Percentiles rank a stretch among this genome's conserved stretches.
phyloP scores from a whole-genome alignment of 768 basidiomycete genomes.

The Kwoniella sp. region DNA sequence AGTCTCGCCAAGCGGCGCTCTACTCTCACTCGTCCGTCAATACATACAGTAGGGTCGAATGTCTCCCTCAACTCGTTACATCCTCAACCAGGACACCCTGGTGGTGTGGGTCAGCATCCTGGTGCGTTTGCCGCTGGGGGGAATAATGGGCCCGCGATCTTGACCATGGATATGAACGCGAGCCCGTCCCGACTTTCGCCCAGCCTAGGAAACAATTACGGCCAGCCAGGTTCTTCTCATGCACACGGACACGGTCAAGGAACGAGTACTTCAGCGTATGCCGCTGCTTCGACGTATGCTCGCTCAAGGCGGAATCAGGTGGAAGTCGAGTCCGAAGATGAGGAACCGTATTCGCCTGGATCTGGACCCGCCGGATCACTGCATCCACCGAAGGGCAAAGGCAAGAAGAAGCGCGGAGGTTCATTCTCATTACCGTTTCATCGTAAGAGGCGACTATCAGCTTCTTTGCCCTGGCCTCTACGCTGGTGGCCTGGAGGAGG shows the following conservation, averaged over 20 bases:
- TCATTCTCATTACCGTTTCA: slow-evolving; percentile 45
- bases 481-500: slow-evolving; percentile 23
- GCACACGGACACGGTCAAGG: neutral
- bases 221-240: slow-evolving; percentile 11
- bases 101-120: neutral
- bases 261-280: slow-evolving; percentile 8
- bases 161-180: slow-evolving; percentile 9
- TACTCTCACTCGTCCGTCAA: slow-evolving; percentile 19
- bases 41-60: slow-evolving; percentile 37
- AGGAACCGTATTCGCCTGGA: slow-evolving; percentile 12
- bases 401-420: slow-evolving; percentile 29
- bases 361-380: neutral
- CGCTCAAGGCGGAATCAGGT: slow-evolving; percentile 32
- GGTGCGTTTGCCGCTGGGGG: neutral
- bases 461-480: slow-evolving; percentile 14
- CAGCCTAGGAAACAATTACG: neutral
- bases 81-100: neutral
- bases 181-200: slow-evolving; percentile 9
- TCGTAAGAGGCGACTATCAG: slow-evolving; percentile 24
- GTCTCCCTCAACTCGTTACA: slow-evolving; percentile 26
- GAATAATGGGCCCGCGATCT: neutral
- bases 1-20: slow-evolving; percentile 22
- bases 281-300: slow-evolving; percentile 20
- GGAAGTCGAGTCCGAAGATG: slow-evolving; percentile 31
- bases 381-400: neutral